Base-by-base conservation (phyloP, 208 protist genomes). In the Dictyostelium gargantuum region DNA sequence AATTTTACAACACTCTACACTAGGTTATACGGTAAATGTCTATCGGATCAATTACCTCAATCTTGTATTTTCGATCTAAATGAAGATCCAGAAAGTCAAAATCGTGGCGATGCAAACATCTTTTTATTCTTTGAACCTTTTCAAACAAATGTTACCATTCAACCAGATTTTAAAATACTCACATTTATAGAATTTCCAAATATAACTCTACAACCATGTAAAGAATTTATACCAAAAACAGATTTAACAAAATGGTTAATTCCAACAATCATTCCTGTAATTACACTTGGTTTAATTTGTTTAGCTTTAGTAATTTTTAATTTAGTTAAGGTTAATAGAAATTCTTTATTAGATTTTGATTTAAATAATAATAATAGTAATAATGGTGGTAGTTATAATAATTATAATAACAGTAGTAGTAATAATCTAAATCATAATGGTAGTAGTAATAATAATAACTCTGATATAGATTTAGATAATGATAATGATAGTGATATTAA, bases 121-220 rank as follows among this genome's bases (percentile, higher is more conserved):
- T 40, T 42, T 17, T n/a, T 80, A 3, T 35, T 32, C 17, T 58
- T 80, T 40, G 74, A 80, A 15, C 42, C 74, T 13, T 80, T 29
- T 29, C 29, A 52, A n/a, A 40, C 26, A 2, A 58, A 80, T n/a
- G 40, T 80, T 0, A 56, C 29, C 10, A 15, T 80, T n/a, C 52
- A 26, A 40, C 74, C 74, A 42, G 74, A 80, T 58, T 80, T 80
- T n/a, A 29, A n/a, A 80, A 80, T 80, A 17, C 6, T 80, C 26
- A 46, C 23, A 1, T 42, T 32, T 19, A 42, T 48, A 15, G 15
- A 54, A 42, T 23, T 38, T n/a, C 13, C 13, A 11, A 56, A 56
- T n/a, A n/a, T n/a, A 1, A 15, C 26, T n/a, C 26, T 42, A 10
- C 44, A 38, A 38, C 13, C 8, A 6, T 80, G 74, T 80, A 58